phyloP scores from a whole-genome alignment of 2,329 filamentous ascomycete species.

The Metarhizium brunneum region DNA sequence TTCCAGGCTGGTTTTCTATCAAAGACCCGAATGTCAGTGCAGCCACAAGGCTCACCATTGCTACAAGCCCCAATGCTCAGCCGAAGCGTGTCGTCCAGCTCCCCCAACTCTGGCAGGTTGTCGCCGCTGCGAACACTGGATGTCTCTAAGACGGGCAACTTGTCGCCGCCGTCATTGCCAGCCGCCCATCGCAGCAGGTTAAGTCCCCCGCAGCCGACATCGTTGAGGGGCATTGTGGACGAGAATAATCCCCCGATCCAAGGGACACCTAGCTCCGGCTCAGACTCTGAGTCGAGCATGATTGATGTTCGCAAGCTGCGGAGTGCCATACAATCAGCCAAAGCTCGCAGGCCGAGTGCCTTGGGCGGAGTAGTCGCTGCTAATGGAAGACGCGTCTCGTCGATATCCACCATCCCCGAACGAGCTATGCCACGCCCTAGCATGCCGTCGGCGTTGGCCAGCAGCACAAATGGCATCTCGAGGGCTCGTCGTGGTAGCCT shows the following conservation, averaged over 20 bases:
- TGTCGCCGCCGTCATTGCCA: conserved; percentile 33
- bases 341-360: conserved; percentile 30
- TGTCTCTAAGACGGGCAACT: conserved; percentile 39
- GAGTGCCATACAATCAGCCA: conserved; percentile 43
- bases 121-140: conserved; percentile 44
- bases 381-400: conserved; percentile 35
- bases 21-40: conserved; percentile 35
- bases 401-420: conserved; percentile 25
- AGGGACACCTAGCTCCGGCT: conserved; percentile 24
- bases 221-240: conserved; percentile 30
- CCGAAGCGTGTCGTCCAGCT: conserved; percentile 43
- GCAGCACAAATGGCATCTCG: conserved; percentile 46
- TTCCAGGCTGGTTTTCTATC: conserved; percentile 87
- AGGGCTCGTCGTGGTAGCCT: conserved; percentile 40
- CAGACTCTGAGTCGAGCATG: conserved; percentile 39
- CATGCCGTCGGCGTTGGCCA: conserved; percentile 35
- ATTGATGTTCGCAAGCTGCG: conserved; percentile 47
- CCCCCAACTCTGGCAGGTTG: conserved; percentile 19
- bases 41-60: conserved; percentile 50
- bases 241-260: conserved; percentile 44
- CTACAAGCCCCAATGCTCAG: conserved; percentile 46
- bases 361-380: conserved; percentile 22
- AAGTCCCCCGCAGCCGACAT: conserved; percentile 11
- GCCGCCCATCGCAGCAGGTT: conserved; percentile 9
- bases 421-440: conserved; percentile 19